phyloP scores from a whole-genome alignment of 1,139 yeast species.

The Komagataea norvegica region DNA sequence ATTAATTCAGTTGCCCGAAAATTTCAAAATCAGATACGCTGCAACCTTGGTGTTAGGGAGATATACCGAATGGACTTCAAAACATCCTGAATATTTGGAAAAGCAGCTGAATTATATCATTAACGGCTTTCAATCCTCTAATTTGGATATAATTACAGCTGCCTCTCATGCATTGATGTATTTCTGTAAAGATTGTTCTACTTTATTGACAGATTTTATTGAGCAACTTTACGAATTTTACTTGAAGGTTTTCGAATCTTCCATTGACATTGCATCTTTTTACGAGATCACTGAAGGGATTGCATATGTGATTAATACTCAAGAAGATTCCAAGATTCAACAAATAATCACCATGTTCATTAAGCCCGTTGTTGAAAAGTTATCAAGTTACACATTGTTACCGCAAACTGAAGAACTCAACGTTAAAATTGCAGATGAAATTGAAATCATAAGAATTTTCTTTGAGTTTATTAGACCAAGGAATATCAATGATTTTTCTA shows the following conservation, averaged over 20 bases:
- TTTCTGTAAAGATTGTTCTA: slow-evolving; percentile 88
- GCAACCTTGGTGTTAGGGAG: slow-evolving; percentile 91
- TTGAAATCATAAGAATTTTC: slow-evolving; percentile 72
- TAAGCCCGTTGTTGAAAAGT: slow-evolving; percentile 55
- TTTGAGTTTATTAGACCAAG: slow-evolving; percentile 54
- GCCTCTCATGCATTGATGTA: slow-evolving; percentile 93
- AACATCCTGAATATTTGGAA: slow-evolving; percentile 77
- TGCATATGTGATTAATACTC: slow-evolving; percentile 72
- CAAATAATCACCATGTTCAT: slow-evolving; percentile 55
- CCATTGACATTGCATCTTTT: slow-evolving; percentile 63
- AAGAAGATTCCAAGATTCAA: slow-evolving; percentile 40
- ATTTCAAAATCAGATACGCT: slow-evolving; percentile 83
- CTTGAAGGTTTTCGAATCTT: slow-evolving; percentile 48
- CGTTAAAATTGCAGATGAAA: slow-evolving; percentile 61
- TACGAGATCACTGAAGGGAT: slow-evolving; percentile 87
- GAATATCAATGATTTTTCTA: slow-evolving; percentile 24
- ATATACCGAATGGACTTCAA: slow-evolving; percentile 91
- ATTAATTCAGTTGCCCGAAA: slow-evolving; percentile 72
- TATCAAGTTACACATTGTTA: slow-evolving; percentile 31
- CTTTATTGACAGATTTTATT: slow-evolving; percentile 58
- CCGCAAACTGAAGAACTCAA: slow-evolving; percentile 36
- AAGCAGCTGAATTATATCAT: slow-evolving; percentile 82
- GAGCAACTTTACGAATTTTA: slow-evolving; percentile 78
- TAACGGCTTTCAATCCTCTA: slow-evolving; percentile 54
- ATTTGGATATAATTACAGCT: slow-evolving; percentile 65